Evolutionary conservation across 2,329 filamentous ascomycete genomes (phyloP).

Genomic region (Dothideomycetidae sp.): DNA sequence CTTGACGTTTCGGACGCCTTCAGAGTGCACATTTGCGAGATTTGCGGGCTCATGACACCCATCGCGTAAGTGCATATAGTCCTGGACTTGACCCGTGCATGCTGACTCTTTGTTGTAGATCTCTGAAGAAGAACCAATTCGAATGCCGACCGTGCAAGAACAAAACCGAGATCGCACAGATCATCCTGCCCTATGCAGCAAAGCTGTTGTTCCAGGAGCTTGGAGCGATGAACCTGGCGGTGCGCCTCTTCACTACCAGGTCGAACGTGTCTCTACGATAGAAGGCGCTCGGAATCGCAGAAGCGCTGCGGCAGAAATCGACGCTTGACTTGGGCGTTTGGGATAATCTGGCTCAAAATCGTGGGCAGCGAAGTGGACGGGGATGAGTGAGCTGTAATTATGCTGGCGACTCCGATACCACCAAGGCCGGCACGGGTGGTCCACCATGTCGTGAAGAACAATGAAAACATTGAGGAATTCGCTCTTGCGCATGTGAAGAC

Average conservation of each 20-base stretch:
- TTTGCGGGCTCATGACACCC: slow-evolving; percentile 96
- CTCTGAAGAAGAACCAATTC: slow-evolving; percentile 81
- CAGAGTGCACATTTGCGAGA: slow-evolving; percentile 94
- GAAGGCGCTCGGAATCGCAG: too few relatives aligned
- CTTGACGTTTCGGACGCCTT: slow-evolving; percentile 98
- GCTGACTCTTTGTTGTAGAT: neutral
- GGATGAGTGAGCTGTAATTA: too few relatives aligned
- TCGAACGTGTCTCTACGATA: slow-evolving; percentile 29
- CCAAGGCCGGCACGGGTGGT: too few relatives aligned
- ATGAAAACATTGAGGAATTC: too few relatives aligned
- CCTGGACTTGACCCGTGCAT: neutral
- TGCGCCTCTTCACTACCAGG: slow-evolving; percentile 74
- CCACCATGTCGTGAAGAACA: too few relatives aligned
- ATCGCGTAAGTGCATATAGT: slow-evolving; percentile 63
- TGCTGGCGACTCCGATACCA: too few relatives aligned
- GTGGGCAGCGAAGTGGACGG: too few relatives aligned
- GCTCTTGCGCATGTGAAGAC: too few relatives aligned
- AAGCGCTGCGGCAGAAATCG: too few relatives aligned
- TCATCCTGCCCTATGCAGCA: slow-evolving; percentile 94
- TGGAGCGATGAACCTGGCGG: slow-evolving; percentile 95
- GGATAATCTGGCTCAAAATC: too few relatives aligned
- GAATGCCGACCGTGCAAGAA: slow-evolving; percentile 97
- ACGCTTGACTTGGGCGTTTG: too few relatives aligned
- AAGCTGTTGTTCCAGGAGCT: slow-evolving; percentile 98
- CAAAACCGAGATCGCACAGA: slow-evolving; percentile 96